phyloP scores from a whole-genome alignment of 495 filamentous ascomycete genomes.

The Pseudoneurospora amorphoporcata region DNA sequence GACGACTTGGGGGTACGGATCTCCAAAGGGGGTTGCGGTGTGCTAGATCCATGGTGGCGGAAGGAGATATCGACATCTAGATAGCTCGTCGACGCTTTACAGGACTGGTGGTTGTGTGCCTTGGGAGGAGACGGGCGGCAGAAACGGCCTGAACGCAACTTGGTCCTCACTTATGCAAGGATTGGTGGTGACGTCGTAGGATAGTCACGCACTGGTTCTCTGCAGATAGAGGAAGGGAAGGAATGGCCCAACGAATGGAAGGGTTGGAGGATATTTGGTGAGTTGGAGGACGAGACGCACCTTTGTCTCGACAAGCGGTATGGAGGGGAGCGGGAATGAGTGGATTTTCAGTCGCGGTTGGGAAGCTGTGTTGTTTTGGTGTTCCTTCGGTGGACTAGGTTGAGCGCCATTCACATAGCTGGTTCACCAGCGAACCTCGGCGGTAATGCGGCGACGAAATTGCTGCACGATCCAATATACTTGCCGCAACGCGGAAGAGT shows the following conservation, averaged over 20 bases:
- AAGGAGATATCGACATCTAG: background rate
- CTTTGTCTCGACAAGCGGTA: background rate
- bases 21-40: background rate
- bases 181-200: background rate
- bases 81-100: background rate
- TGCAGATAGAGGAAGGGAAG: background rate
- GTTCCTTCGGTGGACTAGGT: background rate
- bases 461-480: background rate
- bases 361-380: background rate
- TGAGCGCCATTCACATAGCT: background rate
- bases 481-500: background rate
- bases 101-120: background rate
- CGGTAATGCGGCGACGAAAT: background rate
- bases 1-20: background rate
- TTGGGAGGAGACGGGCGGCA: background rate
- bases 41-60: background rate
- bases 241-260: background rate
- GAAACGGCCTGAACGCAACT: background rate
- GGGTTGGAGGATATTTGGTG: background rate
- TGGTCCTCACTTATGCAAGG: background rate
- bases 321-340: background rate
- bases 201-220: background rate
- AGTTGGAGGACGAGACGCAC: background rate
- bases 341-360: background rate
- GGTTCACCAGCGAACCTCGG: background rate